These are phyloP conservation scores for Aegilops bicornis DNA, from an alignment of 176 grass and related monocot species.

Conservation along the genomic window DNA sequence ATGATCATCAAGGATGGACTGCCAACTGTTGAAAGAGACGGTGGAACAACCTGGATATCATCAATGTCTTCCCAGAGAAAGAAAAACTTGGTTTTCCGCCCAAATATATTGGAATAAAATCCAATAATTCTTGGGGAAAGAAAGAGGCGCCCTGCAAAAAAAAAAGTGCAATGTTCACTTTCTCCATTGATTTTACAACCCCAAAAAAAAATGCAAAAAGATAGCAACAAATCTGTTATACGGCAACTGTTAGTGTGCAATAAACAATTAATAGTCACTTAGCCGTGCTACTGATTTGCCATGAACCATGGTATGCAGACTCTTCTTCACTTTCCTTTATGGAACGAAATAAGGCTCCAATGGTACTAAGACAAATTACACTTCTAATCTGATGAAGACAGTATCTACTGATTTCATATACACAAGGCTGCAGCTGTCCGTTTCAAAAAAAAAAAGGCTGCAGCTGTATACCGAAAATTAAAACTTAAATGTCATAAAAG, in stretches of 20 bases:
- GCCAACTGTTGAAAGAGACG: constrained; percentile 73
- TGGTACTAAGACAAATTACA: background rate
- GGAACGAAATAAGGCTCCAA: background rate
- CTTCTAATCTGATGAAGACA: background rate
- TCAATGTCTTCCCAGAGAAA: constrained; percentile 98
- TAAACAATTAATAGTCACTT: background rate
- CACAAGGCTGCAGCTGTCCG: background rate
- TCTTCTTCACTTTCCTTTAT: background rate
- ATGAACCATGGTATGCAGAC: background rate
- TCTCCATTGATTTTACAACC: background rate
- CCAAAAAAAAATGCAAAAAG: background rate
- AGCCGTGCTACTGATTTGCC: background rate
- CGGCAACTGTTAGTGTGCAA: background rate
- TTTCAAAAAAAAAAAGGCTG: background rate
- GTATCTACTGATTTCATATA: constrained; percentile 14
- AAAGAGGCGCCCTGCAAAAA: constrained; percentile 80
- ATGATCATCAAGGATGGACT: constrained; percentile 81
- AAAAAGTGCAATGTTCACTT: constrained; percentile 26
- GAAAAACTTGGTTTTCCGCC: constrained; percentile 95
- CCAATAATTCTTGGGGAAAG: constrained; percentile 91
- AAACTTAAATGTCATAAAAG: background rate
- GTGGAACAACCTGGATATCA: constrained; percentile 76
- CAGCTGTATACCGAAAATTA: background rate
- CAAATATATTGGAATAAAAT: constrained; percentile 88
- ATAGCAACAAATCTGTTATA: background rate